Evolutionary conservation across 2,329 filamentous ascomycete genomes (phyloP), one percentile per base, ranked within the genome.

Genomic region (Arthrobotrys entomopaga): DNA sequence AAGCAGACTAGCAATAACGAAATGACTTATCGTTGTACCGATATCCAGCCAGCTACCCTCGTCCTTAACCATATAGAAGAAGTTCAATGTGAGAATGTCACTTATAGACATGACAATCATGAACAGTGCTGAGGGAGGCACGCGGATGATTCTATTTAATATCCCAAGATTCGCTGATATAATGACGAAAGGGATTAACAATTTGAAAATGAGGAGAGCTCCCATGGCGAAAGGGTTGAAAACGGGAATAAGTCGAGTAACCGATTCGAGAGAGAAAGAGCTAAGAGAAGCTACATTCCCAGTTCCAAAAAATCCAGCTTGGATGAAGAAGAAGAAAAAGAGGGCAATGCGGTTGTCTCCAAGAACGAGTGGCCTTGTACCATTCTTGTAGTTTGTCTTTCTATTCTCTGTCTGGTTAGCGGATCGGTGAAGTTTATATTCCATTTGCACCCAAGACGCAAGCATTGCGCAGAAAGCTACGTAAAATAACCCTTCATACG

Each of bases 31-130:
- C 2, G 92, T 97, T 26, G 92, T 96, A 34, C 95, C 95, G 80
- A 99, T 99, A 80, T 99, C 95, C 72, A 99, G 83, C 95, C 95
- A 99, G 20, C 91, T 95, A 0, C 95, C 95, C 81, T 99, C 95
- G 78, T 99, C 95, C 79, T 91, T 91, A 52, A 99, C 95, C 79
- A 97, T 92, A 88, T 92, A 99, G 83, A 99, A 99, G 84, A 99
- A 99, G 79, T 95, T 92, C 60, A 99, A 85, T 2, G 95, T 98
- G 80, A 98, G 85, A 57, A 97, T 88, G 80, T 99, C 95, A 74
- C 91, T 93, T 59, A 96, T 87, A 0, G 91, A 91, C 88, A 97
- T 96, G 58, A 96, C 93, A 1, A 94, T 84, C 90, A 97, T 97
- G 83, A 98, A 97, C 2, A 99, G 84, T 4, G 93, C 92, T 22